These are phyloP conservation scores for Yarrowia sp. DNA, from an alignment of 805 yeast genomes.

Conservation along the genomic window DNA sequence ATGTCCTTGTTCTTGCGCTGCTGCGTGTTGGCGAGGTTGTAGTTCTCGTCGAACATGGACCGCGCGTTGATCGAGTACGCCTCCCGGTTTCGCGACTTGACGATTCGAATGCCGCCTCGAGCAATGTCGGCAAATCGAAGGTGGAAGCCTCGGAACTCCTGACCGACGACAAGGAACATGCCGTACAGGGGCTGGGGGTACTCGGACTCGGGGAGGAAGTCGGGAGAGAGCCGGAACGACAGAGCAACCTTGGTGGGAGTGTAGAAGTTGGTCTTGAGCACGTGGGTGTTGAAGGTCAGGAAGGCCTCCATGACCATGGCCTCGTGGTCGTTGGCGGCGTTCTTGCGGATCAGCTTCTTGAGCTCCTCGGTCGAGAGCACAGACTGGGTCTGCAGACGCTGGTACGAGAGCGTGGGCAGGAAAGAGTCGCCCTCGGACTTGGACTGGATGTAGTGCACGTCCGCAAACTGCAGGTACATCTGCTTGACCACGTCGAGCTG, in stretches of 20 bases:
- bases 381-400: constrained; percentile 74
- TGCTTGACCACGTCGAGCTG: constrained; percentile 73
- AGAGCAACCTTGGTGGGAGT: constrained; percentile 92
- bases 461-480: constrained; percentile 88
- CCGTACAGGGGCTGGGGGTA: constrained; percentile 93
- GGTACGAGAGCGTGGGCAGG: constrained; percentile 71
- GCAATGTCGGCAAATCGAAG: constrained; percentile 96
- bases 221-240: constrained; percentile 85
- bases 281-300: constrained; percentile 77
- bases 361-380: constrained; percentile 75
- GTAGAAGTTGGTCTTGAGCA: constrained; percentile 91
- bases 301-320: constrained; percentile 77
- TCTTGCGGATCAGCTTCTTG: constrained; percentile 59
- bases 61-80: constrained; percentile 82
- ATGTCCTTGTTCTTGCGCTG: constrained; percentile 97
- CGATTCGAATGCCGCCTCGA: constrained; percentile 97
- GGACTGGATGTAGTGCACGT: constrained; percentile 74
- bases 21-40: constrained; percentile 92
- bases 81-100: constrained; percentile 79
- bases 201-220: constrained; percentile 77
- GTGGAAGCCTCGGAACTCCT: constrained; percentile 96
- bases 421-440: constrained; percentile 40
- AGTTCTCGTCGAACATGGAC: constrained; percentile 92
- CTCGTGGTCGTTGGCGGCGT: constrained; percentile 75
- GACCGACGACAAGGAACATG: constrained; percentile 92